Base-by-base conservation (phyloP, 176 grass and related monocot species). In the barley (Hordeum vulgare) region DNA sequence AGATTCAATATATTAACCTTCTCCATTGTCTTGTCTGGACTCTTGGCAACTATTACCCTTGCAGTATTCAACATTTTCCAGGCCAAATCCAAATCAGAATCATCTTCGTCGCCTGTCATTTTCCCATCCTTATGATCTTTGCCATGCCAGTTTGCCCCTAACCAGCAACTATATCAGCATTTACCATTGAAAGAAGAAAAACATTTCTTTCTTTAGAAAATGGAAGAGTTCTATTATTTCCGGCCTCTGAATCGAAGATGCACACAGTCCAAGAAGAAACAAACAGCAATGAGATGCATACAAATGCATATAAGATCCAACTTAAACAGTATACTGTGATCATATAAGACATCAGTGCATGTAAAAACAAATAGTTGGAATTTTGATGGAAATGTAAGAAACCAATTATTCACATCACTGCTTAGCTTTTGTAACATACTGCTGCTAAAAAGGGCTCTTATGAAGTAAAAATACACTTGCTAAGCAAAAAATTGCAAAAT, bases 1-100 rank as follows among this genome's bases (percentile, higher is more conserved):
- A 89, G 80, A 74, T 85, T 84, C 65, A 68, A 98, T 37, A 95
- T 90, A 44, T 93, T 91, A 49, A 88, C 87, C 89, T 98, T 95
- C 85, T 87, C 90, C 20, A 95, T 28, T 34, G 77, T 83, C 61
- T 88, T 84, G 4, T 88, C 90, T 61, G 84, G 66, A 66, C n/a
- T 85, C 73, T 93, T 90, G 66, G 88, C 95, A 88, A 90, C 90
- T 86, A 98, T 94, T 27, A 67, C 88, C 82, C 92, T 97, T 65
- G 95, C 95, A 90, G 93, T 80, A 61, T 97, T 92, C 71, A 97
- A 83, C 88, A 98, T 91, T 85, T 98, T 93, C 92, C 92, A 94
- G 13, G 95, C 71, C 77, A 93, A 85, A 83, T 98, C 89, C 84
- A 98, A 65, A 89, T 98, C 95, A 76, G 89, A 93, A 63, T 94